Base-by-base conservation (phyloP, 768 basidiomycete genomes). In the Kwoniella heveanensis region DNA sequence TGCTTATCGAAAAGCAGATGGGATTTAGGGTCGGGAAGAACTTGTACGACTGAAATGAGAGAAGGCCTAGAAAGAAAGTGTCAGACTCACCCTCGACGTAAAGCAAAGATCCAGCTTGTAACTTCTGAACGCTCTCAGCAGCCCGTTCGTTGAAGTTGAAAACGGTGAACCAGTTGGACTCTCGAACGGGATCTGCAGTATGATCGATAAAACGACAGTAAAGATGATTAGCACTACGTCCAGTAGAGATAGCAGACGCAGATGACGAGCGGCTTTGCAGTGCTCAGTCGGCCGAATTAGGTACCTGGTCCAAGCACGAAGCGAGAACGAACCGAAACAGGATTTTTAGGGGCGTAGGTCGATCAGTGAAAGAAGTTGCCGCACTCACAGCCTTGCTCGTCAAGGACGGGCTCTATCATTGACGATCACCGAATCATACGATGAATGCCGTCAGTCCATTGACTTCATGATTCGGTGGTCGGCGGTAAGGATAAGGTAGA, bases 161-260 rank as follows among this genome's bases (percentile, higher is more conserved):
- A 15, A 67, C 58, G 61, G 66, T 67, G 61, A 58, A 67, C 66
- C 66, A 62, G 39, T 51, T 57, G 15, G 66, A 60, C 2, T 67
- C 66, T 49, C 66, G 54, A n/a, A 62, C 47, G n/a, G 66, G 66
- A 46, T 66, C 65, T 66, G 26, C 6, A 49, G 8, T n/a, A n/a
- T n/a, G n/a, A n/a, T n/a, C n/a, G n/a, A n/a, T n/a, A n/a, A n/a
- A n/a, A n/a, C n/a, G n/a, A n/a, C n/a, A n/a, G 13, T 49, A 3
- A 17, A 9, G 3, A 25, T 27, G 12, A 15, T 7, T 19, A 44
- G 57, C 27, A 49, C 15, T 25, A 15, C 36, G 21, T 8, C 4
- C 27, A 39, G 26, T 30, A 5, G 12, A 29, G 36, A 5, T 24
- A 27, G 29, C 27, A 13, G 13, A n/a, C n/a, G n/a, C n/a, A n/a